phyloP scores from a whole-genome alignment of 352 stramenopile species.

The Phytopythium litorale region DNA sequence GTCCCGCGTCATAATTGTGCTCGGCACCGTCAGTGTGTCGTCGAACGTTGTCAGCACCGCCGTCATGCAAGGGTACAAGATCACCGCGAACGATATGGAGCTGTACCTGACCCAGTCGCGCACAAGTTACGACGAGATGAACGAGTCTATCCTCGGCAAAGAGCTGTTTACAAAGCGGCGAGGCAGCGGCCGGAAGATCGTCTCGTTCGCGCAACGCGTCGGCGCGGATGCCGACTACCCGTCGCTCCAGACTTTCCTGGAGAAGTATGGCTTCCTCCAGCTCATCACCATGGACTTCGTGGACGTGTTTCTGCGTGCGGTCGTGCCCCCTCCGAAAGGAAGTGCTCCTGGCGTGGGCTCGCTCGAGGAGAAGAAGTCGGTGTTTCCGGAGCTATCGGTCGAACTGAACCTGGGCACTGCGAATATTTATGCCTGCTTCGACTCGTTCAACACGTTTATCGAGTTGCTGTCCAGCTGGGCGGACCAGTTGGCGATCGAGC shows the following conservation, averaged over 20 bases:
- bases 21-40: constrained; percentile 71
- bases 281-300: constrained; percentile 84
- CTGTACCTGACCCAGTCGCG: constrained; percentile 65
- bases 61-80: constrained; percentile 87
- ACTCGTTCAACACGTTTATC: constrained; percentile 86
- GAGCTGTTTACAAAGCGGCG: constrained; percentile 34
- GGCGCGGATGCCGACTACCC: constrained; percentile 41
- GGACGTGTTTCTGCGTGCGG: constrained; percentile 74
- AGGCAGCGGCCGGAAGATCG: constrained; percentile 15
- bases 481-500: constrained; percentile 62
- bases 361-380: constrained; percentile 29
- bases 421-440: constrained; percentile 88
- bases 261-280: constrained; percentile 80
- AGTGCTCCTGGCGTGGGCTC: constrained; percentile 6
- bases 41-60: constrained; percentile 85
- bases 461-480: constrained; percentile 67
- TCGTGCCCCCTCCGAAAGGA: constrained; percentile 36
- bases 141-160: constrained; percentile 61
- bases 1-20: constrained; percentile 69
- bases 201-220: constrained; percentile 7
- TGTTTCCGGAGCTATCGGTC: constrained; percentile 69
- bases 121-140: constrained; percentile 67
- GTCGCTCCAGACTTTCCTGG: constrained; percentile 74
- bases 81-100: constrained; percentile 63
- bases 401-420: constrained; percentile 81